phyloP scores from a whole-genome alignment of 1,284 basidiomycete species.

The Cryptococcus sp. region DNA sequence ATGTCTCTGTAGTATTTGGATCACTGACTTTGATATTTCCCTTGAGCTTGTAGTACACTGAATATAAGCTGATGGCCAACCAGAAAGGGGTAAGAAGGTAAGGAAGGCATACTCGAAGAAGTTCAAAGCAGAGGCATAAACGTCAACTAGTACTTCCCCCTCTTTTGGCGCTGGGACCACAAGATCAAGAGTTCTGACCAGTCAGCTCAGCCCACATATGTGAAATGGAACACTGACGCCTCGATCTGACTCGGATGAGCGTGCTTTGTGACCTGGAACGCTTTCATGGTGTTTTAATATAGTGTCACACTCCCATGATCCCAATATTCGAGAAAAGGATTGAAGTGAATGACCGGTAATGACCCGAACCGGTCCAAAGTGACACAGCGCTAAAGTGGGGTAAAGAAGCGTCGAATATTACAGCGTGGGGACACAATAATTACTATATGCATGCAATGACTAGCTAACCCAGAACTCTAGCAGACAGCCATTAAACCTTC shows the following conservation, averaged over 20 bases:
- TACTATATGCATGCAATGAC: too few relatives aligned
- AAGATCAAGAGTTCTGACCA: constrained; percentile 51
- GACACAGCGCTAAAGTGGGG: not conserved
- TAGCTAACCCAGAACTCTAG: too few relatives aligned
- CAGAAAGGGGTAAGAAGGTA: too few relatives aligned
- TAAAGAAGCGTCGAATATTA: too few relatives aligned
- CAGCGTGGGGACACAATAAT: too few relatives aligned
- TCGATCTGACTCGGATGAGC: constrained; percentile 68
- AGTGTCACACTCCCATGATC: too few relatives aligned
- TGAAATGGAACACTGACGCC: constrained; percentile 43
- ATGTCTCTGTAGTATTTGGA: not conserved
- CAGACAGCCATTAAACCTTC: constrained; percentile 45
- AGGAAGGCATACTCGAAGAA: constrained; percentile 39
- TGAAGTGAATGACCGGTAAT: too few relatives aligned
- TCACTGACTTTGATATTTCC: constrained; percentile 68
- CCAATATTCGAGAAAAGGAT: too few relatives aligned
- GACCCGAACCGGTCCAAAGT: not conserved
- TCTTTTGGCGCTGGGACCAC: constrained; percentile 57
- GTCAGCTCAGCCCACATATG: not conserved
- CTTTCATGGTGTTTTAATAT: constrained; percentile 68
- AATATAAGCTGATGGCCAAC: too few relatives aligned
- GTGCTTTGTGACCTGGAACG: constrained; percentile 67
- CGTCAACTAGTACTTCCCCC: constrained; percentile 72
- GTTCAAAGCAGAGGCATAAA: constrained; percentile 54
- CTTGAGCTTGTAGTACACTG: constrained; percentile 72